These are phyloP conservation scores for Paspalum notatum DNA, from an alignment of 176 grass and related monocot genomes.

Conservation along the genomic window DNA sequence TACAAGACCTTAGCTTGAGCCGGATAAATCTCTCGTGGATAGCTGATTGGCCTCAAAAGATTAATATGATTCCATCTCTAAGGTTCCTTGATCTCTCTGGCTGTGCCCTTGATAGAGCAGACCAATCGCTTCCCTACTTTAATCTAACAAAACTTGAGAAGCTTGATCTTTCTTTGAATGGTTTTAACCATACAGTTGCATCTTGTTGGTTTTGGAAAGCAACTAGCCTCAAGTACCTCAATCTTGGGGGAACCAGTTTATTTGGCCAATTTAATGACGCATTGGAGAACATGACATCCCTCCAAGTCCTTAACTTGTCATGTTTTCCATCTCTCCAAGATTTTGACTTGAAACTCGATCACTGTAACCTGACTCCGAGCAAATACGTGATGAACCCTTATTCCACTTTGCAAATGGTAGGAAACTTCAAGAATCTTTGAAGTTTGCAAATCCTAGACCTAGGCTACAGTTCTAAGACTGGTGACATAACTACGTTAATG, in stretches of 20 bases:
- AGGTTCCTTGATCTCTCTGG: not conserved
- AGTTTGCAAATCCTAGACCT: constrained; percentile 29
- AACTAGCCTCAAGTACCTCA: not conserved
- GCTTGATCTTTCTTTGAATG: not conserved
- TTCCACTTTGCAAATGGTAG: not conserved
- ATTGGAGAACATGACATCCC: not conserved
- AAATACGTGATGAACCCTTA: not conserved
- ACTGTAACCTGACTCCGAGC: no score
- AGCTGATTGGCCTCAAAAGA: not conserved
- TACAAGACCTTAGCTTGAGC: not conserved
- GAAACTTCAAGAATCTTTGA: constrained; percentile 3
- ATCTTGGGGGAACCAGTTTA: not conserved
- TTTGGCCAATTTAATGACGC: not conserved
- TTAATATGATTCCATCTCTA: not conserved
- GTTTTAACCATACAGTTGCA: not conserved
- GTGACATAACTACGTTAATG: not conserved
- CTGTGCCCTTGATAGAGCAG: not conserved
- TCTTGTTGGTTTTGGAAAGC: not conserved
- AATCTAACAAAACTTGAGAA: not conserved
- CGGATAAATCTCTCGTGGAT: not conserved
- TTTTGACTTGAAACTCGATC: no score
- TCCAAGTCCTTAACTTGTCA: constrained; percentile 11
- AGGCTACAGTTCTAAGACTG: not conserved
- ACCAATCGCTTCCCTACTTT: not conserved
- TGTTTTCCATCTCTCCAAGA: no score